phyloP scores from a whole-genome alignment of 441 rosid species.

The Eutrema salsugineum region DNA sequence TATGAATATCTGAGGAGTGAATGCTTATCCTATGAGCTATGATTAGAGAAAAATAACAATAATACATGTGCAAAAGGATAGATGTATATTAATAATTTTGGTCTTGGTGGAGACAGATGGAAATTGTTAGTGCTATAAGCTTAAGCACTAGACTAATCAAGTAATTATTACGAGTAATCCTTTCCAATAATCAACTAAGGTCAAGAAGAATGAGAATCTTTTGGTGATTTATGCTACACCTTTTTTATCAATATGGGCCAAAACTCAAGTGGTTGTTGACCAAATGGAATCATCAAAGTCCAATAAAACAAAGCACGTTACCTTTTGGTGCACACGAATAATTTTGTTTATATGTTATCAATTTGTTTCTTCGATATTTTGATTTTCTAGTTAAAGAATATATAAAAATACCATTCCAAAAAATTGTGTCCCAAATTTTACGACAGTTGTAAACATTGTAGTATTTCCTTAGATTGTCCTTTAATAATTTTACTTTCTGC shows the following conservation, averaged over 20 bases:
- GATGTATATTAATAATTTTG: not conserved
- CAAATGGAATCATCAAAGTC: constrained; percentile 32
- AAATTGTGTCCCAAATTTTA: not conserved
- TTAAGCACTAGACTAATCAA: constrained; percentile 23
- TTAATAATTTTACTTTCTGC: not conserved
- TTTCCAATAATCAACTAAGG: constrained; percentile 12
- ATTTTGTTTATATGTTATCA: not conserved
- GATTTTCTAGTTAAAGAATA: not conserved
- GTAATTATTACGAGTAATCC: constrained; percentile 7
- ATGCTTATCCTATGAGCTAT: not conserved
- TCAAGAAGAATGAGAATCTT: constrained; percentile 11
- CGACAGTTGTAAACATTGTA: not conserved
- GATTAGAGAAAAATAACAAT: not conserved
- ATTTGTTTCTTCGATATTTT: not conserved
- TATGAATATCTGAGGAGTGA: not conserved
- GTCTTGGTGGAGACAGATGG: constrained; percentile 10
- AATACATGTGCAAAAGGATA: not conserved
- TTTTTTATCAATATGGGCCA: constrained; percentile 23
- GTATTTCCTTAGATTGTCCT: not conserved
- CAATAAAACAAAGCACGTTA: constrained; percentile 25
- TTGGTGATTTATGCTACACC: not conserved
- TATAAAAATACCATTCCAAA: not conserved
- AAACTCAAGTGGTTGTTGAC: constrained; percentile 32
- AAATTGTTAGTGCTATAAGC: constrained; percentile 6
- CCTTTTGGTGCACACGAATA: constrained; percentile 24